These are phyloP conservation scores for Metschnikowia noctiluminum DNA, from an alignment of 805 yeast species.

Conservation along the genomic window DNA sequence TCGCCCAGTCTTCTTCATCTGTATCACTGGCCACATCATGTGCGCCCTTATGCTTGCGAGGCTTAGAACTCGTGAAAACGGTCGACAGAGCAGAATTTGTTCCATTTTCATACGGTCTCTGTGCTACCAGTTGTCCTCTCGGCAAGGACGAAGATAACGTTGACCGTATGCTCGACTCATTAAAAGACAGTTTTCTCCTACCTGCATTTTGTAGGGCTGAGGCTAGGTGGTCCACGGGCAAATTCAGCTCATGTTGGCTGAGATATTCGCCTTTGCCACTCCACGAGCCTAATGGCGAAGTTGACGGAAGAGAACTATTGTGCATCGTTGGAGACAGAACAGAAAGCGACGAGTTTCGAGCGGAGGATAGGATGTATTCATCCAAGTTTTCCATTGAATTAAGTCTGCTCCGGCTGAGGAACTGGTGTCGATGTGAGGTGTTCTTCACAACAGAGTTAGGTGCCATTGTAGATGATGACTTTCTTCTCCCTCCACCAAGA, in stretches of 20 bases:
- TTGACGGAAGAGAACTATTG: constrained; percentile 20
- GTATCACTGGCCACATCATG: constrained; percentile 53
- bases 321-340: constrained; percentile 30
- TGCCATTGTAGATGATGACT: constrained; percentile 27
- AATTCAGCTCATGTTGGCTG: constrained; percentile 10
- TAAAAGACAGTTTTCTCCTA: constrained; percentile 40
- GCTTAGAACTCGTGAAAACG: background rate
- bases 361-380: constrained; percentile 40
- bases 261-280: constrained; percentile 12
- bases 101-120: constrained; percentile 5
- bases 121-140: constrained; percentile 5
- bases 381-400: constrained; percentile 43
- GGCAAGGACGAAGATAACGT: constrained; percentile 32
- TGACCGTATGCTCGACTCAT: constrained; percentile 42
- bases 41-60: background rate
- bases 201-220: constrained; percentile 19
- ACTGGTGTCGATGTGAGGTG: constrained; percentile 24
- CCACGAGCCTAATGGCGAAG: constrained; percentile 27
- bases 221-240: constrained; percentile 20
- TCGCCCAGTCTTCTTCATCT: constrained; percentile 96
- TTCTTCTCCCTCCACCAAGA: constrained; percentile 23
- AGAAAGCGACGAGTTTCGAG: constrained; percentile 33
- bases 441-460: constrained; percentile 16
- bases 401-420: constrained; percentile 38
- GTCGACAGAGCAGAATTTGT: background rate